Conservation (phyloP, 257 asterid genomes). For the Echites panduratus region DNA sequence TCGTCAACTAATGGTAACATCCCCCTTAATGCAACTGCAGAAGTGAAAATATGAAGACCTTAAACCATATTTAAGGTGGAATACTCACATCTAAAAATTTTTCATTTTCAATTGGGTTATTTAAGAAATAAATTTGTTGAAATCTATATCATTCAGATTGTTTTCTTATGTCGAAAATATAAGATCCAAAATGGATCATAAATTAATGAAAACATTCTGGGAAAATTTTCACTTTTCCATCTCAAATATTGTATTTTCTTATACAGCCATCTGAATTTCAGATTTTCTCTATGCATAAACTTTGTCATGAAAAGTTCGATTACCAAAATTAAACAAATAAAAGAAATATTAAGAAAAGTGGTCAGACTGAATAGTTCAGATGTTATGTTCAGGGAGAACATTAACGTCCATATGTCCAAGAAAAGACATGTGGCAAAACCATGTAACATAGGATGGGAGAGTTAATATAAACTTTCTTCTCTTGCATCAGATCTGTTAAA, state of each 20-base stretch:
- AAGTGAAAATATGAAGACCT: background rate
- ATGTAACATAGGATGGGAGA: background rate
- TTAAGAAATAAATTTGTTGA: too few relatives aligned
- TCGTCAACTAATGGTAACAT: too few relatives aligned
- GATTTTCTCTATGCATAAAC: background rate
- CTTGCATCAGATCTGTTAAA: background rate
- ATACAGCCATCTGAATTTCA: background rate
- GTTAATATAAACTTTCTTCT: too few relatives aligned
- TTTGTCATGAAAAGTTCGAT: too few relatives aligned
- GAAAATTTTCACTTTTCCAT: background rate
- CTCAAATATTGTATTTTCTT: background rate
- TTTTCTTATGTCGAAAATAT: too few relatives aligned
- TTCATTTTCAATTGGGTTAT: background rate
- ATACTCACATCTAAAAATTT: too few relatives aligned
- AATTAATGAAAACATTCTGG: background rate
- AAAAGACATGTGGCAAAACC: background rate
- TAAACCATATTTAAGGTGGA: background rate
- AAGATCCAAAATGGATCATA: background rate
- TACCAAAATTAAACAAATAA: too few relatives aligned
- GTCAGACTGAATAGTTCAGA: too few relatives aligned
- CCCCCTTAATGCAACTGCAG: too few relatives aligned
- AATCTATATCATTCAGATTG: too few relatives aligned
- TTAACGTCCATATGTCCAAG: background rate
- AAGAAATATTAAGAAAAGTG: too few relatives aligned
- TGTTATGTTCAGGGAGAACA: background rate